Base-by-base conservation (phyloP, 139 green algal species). In the Diplosphaera chodatii region DNA sequence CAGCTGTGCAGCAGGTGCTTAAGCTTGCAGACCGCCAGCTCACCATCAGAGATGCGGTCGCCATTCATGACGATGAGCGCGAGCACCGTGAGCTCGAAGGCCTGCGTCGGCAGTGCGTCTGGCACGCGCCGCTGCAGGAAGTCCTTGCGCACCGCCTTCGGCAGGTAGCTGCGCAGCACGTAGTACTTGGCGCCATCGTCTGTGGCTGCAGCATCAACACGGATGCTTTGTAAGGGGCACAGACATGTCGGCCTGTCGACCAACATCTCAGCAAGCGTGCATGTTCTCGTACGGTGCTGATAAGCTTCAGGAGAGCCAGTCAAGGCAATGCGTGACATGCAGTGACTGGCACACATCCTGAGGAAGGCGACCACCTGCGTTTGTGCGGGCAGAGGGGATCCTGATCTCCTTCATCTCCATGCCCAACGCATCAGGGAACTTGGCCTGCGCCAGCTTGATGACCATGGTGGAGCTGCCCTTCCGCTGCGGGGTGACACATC, bases 371-470 rank as follows among this genome's bases (percentile, higher is more conserved):
- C 16, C 48, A 59, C 48, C 48, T 25, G 48, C 48, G 18, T 10
- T 10, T 3, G 48, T 18, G 3, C 16, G 22, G 13, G 48, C 48
- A 18, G 48, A 59, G 16, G 48, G 13, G 48, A 78, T 27, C 73
- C 69, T 56, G 20, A 72, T 32, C 40, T 41, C 29, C 67, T 69
- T 70, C 67, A 78, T 78, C 40, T 78, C 74, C 40, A 78, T 33
- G 40, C 74, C 74, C 20, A 78, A 32, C n/a, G 28, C 23, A 6
- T 67, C 55, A 4, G 63, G 20, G 25, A 78, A 78, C 34, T 41
- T 70, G 2, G 56, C 59, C 40, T 67, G 69, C 29, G 40, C 48
- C 67, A 40, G 25, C 27, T 34, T 41, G 18, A 27, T n/a, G 33
- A 37, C 29, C 67, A 63, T 64, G 23, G 0, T 3, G 32, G 67